A percentile compares a stretch with the other conserved stretches of the same genome.
These are phyloP conservation scores for Trichoderma reesei DNA, from an alignment of 495 filamentous ascomycete genomes.

Conservation along the genomic window DNA sequence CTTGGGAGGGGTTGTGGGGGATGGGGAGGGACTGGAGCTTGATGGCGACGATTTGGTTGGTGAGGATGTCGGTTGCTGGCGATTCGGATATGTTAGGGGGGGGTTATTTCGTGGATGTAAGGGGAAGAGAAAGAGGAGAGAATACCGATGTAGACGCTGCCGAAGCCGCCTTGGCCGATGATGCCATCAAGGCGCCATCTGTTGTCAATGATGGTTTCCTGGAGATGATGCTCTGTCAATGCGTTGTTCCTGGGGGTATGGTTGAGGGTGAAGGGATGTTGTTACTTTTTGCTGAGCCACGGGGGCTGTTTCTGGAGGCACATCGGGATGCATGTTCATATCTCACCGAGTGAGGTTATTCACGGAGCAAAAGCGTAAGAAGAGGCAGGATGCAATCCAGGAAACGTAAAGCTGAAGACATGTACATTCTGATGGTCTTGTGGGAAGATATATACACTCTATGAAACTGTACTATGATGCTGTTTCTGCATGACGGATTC, in stretches of 20 bases:
- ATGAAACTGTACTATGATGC: too few relatives aligned
- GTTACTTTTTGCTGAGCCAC: background rate
- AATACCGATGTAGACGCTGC: constrained; percentile 14
- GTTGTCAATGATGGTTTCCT: constrained; percentile 19
- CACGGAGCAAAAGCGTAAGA: too few relatives aligned
- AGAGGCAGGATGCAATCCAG: too few relatives aligned
- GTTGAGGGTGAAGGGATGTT: too few relatives aligned
- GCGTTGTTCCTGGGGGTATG: too few relatives aligned
- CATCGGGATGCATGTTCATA: too few relatives aligned
- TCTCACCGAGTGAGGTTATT: too few relatives aligned
- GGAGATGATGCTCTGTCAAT: too few relatives aligned
- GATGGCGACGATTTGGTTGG: constrained; percentile 25
- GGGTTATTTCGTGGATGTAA: background rate
- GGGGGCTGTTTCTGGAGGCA: background rate
- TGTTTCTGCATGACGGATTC: too few relatives aligned
- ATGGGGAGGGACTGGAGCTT: constrained; percentile 22
- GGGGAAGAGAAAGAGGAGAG: background rate
- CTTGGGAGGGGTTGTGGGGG: background rate
- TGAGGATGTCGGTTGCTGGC: constrained; percentile 24
- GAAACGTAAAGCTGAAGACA: too few relatives aligned
- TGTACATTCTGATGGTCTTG: too few relatives aligned
- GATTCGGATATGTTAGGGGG: constrained; percentile 17
- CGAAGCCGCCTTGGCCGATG: constrained; percentile 24
- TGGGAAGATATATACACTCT: too few relatives aligned
- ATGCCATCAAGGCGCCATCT: constrained; percentile 20